These are phyloP conservation scores for Phytophthora sp. DNA, from an alignment of 352 stramenopile species.

Conservation along the genomic window DNA sequence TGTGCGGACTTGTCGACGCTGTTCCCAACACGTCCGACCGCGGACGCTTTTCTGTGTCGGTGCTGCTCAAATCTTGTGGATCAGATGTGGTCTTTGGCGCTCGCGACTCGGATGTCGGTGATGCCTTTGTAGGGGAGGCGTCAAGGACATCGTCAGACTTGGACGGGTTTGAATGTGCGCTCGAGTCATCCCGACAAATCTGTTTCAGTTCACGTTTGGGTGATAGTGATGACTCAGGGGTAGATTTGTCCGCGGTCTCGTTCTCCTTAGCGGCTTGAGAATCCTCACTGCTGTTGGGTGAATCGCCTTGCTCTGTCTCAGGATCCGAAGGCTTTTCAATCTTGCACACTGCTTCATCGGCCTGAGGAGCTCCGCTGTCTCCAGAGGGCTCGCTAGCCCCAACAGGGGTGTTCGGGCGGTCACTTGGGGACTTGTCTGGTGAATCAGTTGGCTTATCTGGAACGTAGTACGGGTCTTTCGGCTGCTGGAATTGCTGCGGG, in stretches of 20 bases:
- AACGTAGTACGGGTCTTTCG: slow-evolving; percentile 48
- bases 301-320: slow-evolving; percentile 18
- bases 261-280: slow-evolving; percentile 31
- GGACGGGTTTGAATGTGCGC: slow-evolving; percentile 5
- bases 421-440: slow-evolving; percentile 40
- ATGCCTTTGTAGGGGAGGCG: slow-evolving; percentile 31
- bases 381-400: slow-evolving; percentile 8
- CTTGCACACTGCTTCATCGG: slow-evolving; percentile 23
- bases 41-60: slow-evolving; percentile 39
- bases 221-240: not conserved
- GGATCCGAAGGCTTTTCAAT: slow-evolving; percentile 24
- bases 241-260: slow-evolving; percentile 19
- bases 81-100: slow-evolving; percentile 33
- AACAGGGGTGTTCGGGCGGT: slow-evolving; percentile 38
- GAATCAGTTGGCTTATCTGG: slow-evolving; percentile 35
- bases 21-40: slow-evolving; percentile 29
- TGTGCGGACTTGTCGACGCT: slow-evolving; percentile 46
- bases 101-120: slow-evolving; percentile 14
- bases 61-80: slow-evolving; percentile 24
- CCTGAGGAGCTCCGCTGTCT: slow-evolving; percentile 15
- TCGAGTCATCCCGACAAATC: slow-evolving; percentile 9
- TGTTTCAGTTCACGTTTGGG: slow-evolving; percentile 33
- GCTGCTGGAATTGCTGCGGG: slow-evolving; percentile 44
- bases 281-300: slow-evolving; percentile 15
- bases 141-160: slow-evolving; percentile 31